Evolutionary conservation across 192 early-diverging fungal genomes (phyloP).

Genomic region (Entrophospora sp.): DNA sequence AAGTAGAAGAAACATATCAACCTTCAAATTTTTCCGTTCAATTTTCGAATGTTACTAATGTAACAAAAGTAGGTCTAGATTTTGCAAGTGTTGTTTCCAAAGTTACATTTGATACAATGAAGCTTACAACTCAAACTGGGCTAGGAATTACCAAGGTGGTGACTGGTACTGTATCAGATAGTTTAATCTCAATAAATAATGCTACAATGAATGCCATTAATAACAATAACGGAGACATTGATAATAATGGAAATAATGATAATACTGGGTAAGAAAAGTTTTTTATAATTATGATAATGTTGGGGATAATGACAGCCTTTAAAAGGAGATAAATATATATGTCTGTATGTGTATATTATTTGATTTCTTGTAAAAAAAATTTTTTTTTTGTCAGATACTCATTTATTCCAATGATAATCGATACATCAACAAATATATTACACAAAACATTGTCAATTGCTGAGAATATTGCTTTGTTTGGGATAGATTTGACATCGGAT

Average conservation of each 20-base stretch:
- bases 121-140: neutral
- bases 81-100: conserved; percentile 4
- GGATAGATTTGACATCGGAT: conserved; percentile 12
- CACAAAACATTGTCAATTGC: conserved; percentile 5
- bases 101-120: neutral
- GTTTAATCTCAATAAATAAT: too few species aligned
- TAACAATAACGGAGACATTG: too few species aligned
- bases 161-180: conserved; percentile 7
- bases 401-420: conserved; percentile 18
- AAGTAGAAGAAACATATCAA: too few species aligned
- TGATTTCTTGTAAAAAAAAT: neutral
- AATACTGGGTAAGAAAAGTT: too few species aligned
- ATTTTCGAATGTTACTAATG: conserved; percentile 4
- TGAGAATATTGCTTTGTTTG: conserved; percentile 16
- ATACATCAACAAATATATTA: conserved; percentile 3
- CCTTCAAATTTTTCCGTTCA: conserved; percentile 11
- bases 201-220: too few species aligned
- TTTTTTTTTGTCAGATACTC: neutral
- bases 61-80: conserved; percentile 5
- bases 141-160: neutral
- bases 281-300: neutral
- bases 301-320: neutral
- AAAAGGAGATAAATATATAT: too few species aligned
- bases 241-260: too few species aligned
- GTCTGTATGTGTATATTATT: neutral